Percentiles rank a stretch among this genome's conserved stretches.
phyloP scores from a whole-genome alignment of 768 basidiomycete species.

The Mycena vitilis region DNA sequence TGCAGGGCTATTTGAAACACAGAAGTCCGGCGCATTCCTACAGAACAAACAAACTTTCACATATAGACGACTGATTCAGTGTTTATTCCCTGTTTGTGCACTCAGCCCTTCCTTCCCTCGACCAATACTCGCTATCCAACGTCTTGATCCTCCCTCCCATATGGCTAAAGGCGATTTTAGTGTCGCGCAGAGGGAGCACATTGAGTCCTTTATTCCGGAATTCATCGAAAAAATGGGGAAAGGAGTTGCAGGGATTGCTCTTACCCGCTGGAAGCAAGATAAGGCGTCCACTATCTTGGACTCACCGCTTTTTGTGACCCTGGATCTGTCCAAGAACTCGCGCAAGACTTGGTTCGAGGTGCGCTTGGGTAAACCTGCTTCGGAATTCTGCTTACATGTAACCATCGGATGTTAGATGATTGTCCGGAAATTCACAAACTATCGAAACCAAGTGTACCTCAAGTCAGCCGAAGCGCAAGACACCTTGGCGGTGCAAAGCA shows the following conservation, averaged over 20 bases:
- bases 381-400: neutral
- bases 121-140: too few relatives aligned
- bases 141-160: too few relatives aligned
- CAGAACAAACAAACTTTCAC: too few relatives aligned
- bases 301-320: constrained; percentile 11
- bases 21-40: too few relatives aligned
- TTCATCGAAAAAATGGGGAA: neutral
- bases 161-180: neutral
- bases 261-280: too few relatives aligned
- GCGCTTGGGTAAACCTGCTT: neutral
- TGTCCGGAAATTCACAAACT: constrained; percentile 15
- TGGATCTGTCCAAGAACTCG: constrained; percentile 1
- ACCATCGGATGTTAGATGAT: neutral
- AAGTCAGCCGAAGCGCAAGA: neutral
- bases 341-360: constrained; percentile 14
- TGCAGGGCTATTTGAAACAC: too few relatives aligned
- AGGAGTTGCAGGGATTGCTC: neutral
- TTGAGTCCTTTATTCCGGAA: neutral
- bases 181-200: neutral
- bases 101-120: too few relatives aligned
- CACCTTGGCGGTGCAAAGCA: neutral
- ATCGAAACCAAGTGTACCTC: constrained; percentile 12
- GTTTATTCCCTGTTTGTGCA: too few relatives aligned
- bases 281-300: neutral
- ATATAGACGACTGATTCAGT: too few relatives aligned